Evolutionary conservation across 345 rosid genomes (phyloP).

Genomic region (Anastatica hierochuntica): DNA sequence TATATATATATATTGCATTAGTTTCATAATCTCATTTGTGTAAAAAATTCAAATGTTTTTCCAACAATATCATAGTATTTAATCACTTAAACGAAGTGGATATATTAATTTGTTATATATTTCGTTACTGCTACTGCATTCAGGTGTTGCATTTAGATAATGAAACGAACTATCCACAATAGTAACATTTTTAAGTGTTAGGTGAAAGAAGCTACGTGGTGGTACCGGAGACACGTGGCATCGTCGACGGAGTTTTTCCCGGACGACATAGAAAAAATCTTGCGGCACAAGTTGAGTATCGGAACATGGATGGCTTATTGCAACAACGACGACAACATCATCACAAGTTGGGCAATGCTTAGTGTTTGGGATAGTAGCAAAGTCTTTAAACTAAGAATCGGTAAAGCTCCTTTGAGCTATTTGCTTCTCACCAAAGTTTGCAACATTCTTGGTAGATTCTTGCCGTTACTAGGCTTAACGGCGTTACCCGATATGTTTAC

Average conservation of each 20-base stretch:
- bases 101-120: too few species aligned
- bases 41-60: neutral
- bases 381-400: slow-evolving; percentile 53
- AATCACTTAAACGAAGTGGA: too few species aligned
- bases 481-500: slow-evolving; percentile 45
- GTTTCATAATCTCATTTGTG: neutral
- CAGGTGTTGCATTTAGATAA: too few species aligned
- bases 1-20: neutral
- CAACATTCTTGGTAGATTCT: slow-evolving; percentile 29
- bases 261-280: slow-evolving; percentile 41
- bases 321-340: slow-evolving; percentile 17
- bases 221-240: slow-evolving; percentile 41
- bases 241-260: slow-evolving; percentile 59
- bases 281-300: slow-evolving; percentile 50
- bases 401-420: slow-evolving; percentile 50
- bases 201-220: slow-evolving; percentile 43
- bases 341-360: slow-evolving; percentile 58
- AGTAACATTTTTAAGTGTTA: neutral
- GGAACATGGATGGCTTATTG: slow-evolving; percentile 75
- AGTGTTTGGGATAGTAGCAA: slow-evolving; percentile 81
- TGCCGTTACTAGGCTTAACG: slow-evolving; percentile 41
- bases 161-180: too few species aligned
- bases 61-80: neutral
- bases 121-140: too few species aligned
- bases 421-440: slow-evolving; percentile 39